Base-by-base conservation (phyloP, 192 early-diverging fungal genomes). In the Podila epigama region DNA sequence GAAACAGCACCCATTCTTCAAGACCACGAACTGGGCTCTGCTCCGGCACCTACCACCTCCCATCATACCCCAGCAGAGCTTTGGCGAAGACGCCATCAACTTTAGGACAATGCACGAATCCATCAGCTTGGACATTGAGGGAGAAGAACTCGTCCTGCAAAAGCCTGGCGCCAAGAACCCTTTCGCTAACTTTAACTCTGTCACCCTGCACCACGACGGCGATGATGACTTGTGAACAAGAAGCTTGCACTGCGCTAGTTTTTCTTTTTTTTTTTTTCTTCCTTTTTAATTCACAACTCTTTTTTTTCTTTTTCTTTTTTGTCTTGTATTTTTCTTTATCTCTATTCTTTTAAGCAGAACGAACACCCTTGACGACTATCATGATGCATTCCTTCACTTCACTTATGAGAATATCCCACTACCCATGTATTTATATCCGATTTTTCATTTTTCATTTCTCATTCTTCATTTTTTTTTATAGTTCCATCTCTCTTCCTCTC, bases 1-100 rank as follows among this genome's bases (percentile, higher is more conserved):
- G 52, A 99, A 99, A 80, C 73, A 80, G 40, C 96, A 99, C 66
- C 75, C 89, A 32, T 98, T 92, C 80, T 99, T 99, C 81, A 94
- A 93, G 69, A 88, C 71, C 53, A 86, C 94, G 35, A 94, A 95
- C 42, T 99, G 97, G 95, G 97, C 96, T 5, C 82, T 98, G 32
- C 72, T 99, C 53, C 85, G 96, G 34, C 89, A 98, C 82, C 69
- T 84, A 54, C 84, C 83, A 16, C 96, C 96, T 51, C 96, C 96
- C 1, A 96, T 98, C 61, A 79, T 94, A 39, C 95, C 95, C 4
- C 72, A 80, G 28, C 75, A 82, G 53, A 75, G 83, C n/a, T 79
- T 81, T 70, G 87, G 87, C 20, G 61, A 82, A 18, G 92, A 93
- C 70, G 88, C 90, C 1, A 70, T 89, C 57, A 92, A 92, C 58